Evolutionary conservation across 1,284 basidiomycete genomes (phyloP).

Genomic region (Pterula multifida): DNA sequence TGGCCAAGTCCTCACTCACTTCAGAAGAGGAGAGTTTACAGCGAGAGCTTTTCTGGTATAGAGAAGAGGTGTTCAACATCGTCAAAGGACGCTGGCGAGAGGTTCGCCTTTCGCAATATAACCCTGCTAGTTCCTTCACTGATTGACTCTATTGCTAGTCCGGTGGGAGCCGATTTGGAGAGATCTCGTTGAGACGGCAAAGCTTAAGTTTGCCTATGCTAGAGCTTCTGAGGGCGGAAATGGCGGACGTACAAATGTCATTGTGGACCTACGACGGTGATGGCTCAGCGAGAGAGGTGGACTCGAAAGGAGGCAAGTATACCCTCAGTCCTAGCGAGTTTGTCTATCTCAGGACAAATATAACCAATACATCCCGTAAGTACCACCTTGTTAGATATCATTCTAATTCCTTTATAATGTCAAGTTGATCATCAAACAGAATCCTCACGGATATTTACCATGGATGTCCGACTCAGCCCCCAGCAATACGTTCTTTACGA

Average conservation of each 20-base stretch:
- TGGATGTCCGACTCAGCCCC: conserved; percentile 45
- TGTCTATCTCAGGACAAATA: conserved; percentile 36
- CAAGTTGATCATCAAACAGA: no score
- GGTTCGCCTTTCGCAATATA: no score
- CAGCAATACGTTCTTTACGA: conserved; percentile 59
- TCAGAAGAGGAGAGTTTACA: conserved; percentile 47
- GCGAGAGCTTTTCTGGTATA: conserved; percentile 86
- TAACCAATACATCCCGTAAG: conserved; percentile 41
- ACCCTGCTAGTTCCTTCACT: neutral
- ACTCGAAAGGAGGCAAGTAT: conserved; percentile 27
- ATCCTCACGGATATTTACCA: conserved; percentile 13
- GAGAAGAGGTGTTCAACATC: conserved; percentile 68
- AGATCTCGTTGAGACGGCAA: conserved; percentile 66
- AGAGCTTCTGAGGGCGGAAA: conserved; percentile 55
- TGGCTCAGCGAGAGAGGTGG: conserved; percentile 17
- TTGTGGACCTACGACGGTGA: conserved; percentile 25
- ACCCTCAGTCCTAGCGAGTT: conserved; percentile 42
- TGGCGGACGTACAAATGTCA: conserved; percentile 47
- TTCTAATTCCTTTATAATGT: no score
- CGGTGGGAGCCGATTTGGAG: conserved; percentile 62
- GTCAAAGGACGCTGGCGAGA: conserved; percentile 75
- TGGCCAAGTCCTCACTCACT: conserved; percentile 49
- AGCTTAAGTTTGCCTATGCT: conserved; percentile 68
- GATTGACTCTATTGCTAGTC: conserved; percentile 31
- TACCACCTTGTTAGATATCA: neutral